A percentile compares a stretch with the other conserved stretches of the same genome.
These are phyloP conservation scores for Actinidia polygama DNA, from an alignment of 179 eudicot genomes.

Conservation along the genomic window DNA sequence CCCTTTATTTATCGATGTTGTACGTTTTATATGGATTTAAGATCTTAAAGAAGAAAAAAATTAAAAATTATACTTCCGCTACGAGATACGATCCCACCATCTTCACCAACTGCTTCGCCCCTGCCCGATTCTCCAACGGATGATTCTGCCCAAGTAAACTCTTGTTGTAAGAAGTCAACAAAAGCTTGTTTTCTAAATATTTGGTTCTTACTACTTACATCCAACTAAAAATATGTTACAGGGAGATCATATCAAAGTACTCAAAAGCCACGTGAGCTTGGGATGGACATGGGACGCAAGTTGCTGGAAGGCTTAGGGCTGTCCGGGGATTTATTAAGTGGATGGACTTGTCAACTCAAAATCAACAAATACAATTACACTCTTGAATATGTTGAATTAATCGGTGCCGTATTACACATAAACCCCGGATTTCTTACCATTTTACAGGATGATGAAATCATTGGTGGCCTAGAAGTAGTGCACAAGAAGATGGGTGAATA, in stretches of 20 bases:
- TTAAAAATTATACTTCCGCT: no score
- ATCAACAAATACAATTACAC: conserved; percentile 19
- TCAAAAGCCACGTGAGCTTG: neutral
- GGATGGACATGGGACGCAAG: neutral
- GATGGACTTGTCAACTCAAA: conserved; percentile 15
- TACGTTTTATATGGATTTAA: no score
- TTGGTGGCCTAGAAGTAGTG: conserved; percentile 10
- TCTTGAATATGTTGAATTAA: conserved; percentile 1
- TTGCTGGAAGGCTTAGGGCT: conserved; percentile 4
- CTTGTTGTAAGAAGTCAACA: no score
- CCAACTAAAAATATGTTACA: neutral
- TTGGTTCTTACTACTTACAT: neutral
- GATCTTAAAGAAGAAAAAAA: no score
- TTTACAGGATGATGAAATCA: conserved; percentile 14
- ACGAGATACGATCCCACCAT: no score
- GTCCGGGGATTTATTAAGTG: neutral
- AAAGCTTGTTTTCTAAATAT: no score
- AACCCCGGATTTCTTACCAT: conserved; percentile 16
- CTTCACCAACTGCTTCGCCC: no score
- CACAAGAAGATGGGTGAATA: neutral
- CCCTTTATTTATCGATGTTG: no score
- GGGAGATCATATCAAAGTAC: neutral
- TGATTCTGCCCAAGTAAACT: no score
- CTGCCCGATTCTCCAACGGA: no score
- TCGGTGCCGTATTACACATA: neutral